Evolutionary conservation across 2,329 filamentous ascomycete species (phyloP).

Genomic region (Ophiostoma montium): DNA sequence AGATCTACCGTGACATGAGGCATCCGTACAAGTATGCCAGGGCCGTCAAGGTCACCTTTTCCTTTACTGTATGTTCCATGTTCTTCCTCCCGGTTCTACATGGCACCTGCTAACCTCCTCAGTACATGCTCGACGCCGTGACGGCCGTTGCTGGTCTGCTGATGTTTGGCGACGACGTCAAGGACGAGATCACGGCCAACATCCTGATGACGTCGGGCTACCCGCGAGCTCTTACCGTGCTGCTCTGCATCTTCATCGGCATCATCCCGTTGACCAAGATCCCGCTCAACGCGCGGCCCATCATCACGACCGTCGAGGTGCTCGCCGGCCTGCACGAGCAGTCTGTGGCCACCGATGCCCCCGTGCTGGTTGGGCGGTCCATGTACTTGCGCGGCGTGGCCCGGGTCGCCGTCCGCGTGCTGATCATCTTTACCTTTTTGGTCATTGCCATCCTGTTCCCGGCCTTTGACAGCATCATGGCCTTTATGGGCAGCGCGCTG

Average conservation of each 20-base stretch:
- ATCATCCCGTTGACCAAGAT: conserved; percentile 94
- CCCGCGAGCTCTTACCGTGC: conserved; percentile 55
- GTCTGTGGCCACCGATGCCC: conserved; percentile 27
- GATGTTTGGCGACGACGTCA: conserved; percentile 88
- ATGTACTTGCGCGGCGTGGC: conserved; percentile 41
- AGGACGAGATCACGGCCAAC: conserved; percentile 82
- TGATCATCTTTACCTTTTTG: conserved; percentile 58
- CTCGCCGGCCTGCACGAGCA: conserved; percentile 54
- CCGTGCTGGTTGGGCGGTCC: conserved; percentile 37
- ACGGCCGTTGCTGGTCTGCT: conserved; percentile 75
- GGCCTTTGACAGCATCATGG: conserved; percentile 80
- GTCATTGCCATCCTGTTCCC: conserved; percentile 57
- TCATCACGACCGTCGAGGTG: conserved; percentile 73
- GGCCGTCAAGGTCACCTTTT: conserved; percentile 17
- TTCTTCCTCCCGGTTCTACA: too few relatives aligned
- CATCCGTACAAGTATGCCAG: conserved; percentile 66
- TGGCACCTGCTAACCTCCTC: background rate
- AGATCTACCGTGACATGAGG: conserved; percentile 50
- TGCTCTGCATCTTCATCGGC: conserved; percentile 75
- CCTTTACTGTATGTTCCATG: conserved; percentile 21
- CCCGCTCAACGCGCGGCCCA: conserved; percentile 78
- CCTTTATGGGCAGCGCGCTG: conserved; percentile 73
- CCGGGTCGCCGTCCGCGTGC: conserved; percentile 48
- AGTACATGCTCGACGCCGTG: conserved; percentile 66
- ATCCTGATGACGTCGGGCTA: conserved; percentile 65